Evolutionary conservation across 164 flowering plant species (phyloP).

Genomic region (Magnolia officinalis): DNA sequence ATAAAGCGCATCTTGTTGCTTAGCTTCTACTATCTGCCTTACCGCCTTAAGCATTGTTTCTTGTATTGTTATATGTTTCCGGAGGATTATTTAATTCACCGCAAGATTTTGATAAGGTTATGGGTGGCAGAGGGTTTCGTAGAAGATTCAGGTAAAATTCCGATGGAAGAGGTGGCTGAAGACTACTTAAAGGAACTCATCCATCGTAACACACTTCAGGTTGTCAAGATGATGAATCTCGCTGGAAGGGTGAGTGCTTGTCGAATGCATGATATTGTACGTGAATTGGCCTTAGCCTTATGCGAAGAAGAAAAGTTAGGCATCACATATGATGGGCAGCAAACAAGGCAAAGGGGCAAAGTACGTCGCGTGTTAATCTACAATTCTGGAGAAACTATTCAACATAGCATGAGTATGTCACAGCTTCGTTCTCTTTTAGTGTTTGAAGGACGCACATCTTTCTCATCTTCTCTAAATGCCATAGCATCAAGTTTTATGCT

Average conservation of each 20-base stretch:
- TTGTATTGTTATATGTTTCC: conserved; percentile 20
- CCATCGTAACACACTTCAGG: conserved; percentile 12
- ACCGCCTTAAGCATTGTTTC: conserved; percentile 22
- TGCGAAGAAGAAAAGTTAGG: conserved; percentile 3
- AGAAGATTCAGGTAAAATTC: background rate
- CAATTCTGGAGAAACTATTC: conserved; percentile 7
- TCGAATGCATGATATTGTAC: conserved; percentile 18
- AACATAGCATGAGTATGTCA: conserved; percentile 4
- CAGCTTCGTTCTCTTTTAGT: conserved; percentile 36
- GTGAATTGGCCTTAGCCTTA: conserved; percentile 10
- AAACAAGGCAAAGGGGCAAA: background rate
- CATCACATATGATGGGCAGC: background rate
- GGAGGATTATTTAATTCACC: conserved; percentile 13
- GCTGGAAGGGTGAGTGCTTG: background rate
- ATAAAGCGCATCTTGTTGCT: conserved; percentile 1
- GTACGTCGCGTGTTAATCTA: conserved; percentile 6
- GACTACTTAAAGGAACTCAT: conserved; percentile 13
- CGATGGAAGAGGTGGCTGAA: conserved; percentile 11
- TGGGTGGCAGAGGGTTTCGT: conserved; percentile 28
- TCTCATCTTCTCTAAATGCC: conserved; percentile 15
- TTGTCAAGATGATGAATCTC: background rate
- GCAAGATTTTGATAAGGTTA: conserved; percentile 15
- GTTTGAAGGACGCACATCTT: conserved; percentile 13
- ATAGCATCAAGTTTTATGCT: conserved; percentile 18
- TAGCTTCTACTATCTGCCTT: conserved; percentile 16